A percentile compares a stretch with the other conserved stretches of the same genome.
phyloP scores from a whole-genome alignment of 768 basidiomycete genomes.

The Panaeolus papilionaceus region DNA sequence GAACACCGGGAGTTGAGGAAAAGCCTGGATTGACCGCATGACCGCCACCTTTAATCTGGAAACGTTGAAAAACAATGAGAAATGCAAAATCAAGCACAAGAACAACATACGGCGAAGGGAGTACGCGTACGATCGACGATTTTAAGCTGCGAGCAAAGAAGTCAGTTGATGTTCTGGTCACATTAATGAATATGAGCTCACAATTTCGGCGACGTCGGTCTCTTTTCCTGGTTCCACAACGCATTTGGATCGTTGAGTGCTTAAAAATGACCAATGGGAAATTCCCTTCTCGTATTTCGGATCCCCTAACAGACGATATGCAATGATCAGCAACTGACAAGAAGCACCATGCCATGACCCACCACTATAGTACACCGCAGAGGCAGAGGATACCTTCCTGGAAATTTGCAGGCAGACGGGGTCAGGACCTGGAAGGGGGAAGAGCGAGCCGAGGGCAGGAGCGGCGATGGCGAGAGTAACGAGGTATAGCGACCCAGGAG shows the following conservation, averaged over 20 bases:
- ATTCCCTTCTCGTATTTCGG: neutral
- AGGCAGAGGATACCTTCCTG: neutral
- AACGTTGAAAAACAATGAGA: neutral
- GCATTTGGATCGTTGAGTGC: neutral
- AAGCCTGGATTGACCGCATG: constrained; percentile 61
- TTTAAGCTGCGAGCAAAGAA: neutral
- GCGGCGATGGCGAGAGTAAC: neutral
- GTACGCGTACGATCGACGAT: constrained; percentile 2
- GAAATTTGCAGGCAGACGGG: neutral
- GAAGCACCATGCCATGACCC: neutral
- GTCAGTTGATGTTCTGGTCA: neutral
- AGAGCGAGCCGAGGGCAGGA: neutral
- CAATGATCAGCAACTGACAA: neutral
- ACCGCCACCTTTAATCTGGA: constrained; percentile 68
- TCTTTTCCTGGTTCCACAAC: constrained; percentile 1
- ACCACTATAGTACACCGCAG: constrained; percentile 1
- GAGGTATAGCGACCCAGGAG: neutral
- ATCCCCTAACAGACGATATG: neutral
- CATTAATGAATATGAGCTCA: neutral
- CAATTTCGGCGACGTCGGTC: neutral
- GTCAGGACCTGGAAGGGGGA: neutral
- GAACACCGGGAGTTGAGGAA: constrained; percentile 65
- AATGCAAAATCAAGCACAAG: neutral
- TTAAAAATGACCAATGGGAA: neutral
- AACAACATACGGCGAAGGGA: neutral